Percentiles rank a stretch among this genome's conserved stretches.
These are phyloP conservation scores for Gossypium lobatum DNA, from an alignment of 441 rosid genomes.

Conservation along the genomic window DNA sequence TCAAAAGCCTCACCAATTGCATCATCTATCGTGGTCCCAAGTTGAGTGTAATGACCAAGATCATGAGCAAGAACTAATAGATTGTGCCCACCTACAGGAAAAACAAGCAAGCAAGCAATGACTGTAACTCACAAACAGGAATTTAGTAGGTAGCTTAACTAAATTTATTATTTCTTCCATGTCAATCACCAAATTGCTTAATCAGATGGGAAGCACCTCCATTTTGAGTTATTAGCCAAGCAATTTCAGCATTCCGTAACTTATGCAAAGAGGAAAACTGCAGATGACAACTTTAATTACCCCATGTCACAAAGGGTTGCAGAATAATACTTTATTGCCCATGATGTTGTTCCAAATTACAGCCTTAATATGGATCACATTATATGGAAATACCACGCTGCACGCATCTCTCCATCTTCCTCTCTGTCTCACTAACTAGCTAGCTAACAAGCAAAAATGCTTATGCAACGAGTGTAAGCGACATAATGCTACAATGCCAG, in stretches of 20 bases:
- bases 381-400: background rate
- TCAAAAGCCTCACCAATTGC: slow-evolving; percentile 94
- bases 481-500: background rate
- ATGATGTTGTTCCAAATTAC: background rate
- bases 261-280: background rate
- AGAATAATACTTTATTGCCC: background rate
- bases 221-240: background rate
- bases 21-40: slow-evolving; percentile 93
- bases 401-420: background rate
- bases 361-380: background rate
- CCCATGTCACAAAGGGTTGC: background rate
- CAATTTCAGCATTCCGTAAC: background rate
- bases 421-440: background rate
- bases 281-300: background rate
- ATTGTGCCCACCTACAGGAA: slow-evolving; percentile 73
- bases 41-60: slow-evolving; percentile 88
- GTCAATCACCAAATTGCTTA: slow-evolving; percentile 2
- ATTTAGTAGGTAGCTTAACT: background rate
- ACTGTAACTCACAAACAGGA: background rate
- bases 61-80: slow-evolving; percentile 70
- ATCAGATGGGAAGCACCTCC: background rate
- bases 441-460: background rate
- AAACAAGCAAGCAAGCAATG: background rate
- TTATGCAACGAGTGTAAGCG: background rate
- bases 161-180: slow-evolving; percentile 4